Percentiles rank a stretch among this genome's conserved stretches.
Evolutionary conservation across 179 eudicot genomes (phyloP).

Genomic region (Corrigiola litoralis): DNA sequence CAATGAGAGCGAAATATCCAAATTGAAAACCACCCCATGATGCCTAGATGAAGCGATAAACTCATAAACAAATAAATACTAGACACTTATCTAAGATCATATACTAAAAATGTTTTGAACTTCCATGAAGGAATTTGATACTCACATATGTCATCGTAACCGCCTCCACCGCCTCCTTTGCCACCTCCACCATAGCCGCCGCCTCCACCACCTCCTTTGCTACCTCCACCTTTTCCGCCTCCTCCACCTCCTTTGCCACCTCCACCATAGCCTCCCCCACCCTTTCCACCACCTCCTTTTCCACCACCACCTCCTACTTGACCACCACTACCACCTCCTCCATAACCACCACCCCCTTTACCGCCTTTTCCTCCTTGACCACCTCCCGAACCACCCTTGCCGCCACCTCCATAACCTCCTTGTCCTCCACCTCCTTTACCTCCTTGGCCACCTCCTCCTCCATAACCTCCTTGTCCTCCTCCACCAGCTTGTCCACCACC

Average conservation of each 20-base stretch:
- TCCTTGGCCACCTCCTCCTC: background rate
- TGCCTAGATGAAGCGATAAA: too few relatives aligned
- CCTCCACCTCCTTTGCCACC: conserved; percentile 4
- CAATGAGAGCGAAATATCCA: too few relatives aligned
- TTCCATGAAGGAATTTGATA: too few relatives aligned
- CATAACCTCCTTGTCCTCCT: background rate
- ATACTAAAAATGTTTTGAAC: too few relatives aligned
- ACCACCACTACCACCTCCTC: background rate
- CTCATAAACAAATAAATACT: too few relatives aligned
- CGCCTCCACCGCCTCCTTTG: background rate
- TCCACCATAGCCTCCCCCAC: background rate
- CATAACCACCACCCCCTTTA: background rate
- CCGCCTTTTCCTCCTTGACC: background rate
- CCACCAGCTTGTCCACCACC: conserved; percentile 8
- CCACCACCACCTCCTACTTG: background rate
- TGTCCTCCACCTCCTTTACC: background rate
- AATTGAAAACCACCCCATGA: too few relatives aligned
- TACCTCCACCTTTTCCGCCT: conserved; percentile 11
- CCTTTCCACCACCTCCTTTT: background rate
- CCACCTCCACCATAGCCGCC: conserved; percentile 6
- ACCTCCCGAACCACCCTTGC: background rate
- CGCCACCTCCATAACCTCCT: background rate
- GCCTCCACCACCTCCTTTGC: background rate
- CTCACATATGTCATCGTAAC: too few relatives aligned
- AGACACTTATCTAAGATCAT: too few relatives aligned